Conservation (phyloP, 2,329 filamentous ascomycete species). For the Xylaria polymorpha region DNA sequence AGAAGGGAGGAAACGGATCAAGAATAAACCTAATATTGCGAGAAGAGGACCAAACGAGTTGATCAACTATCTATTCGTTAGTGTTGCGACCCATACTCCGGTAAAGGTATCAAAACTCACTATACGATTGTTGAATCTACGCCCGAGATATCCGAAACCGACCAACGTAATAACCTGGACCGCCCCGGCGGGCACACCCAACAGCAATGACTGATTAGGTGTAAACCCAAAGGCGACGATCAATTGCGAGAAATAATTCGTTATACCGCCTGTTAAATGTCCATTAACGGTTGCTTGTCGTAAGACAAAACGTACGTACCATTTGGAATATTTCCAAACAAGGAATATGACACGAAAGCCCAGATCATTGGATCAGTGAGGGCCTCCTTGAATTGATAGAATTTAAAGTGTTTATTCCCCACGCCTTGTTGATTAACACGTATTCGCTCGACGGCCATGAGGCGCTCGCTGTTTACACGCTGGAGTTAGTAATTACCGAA, state of each 20-base stretch:
- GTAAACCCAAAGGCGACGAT: conserved; percentile 72
- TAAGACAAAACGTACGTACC: conserved; percentile 40
- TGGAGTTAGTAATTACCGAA: too few relatives aligned
- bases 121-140: conserved; percentile 66
- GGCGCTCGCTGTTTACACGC: too few relatives aligned
- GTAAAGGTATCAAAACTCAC: conserved; percentile 40
- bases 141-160: conserved; percentile 61
- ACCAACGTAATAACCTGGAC: conserved; percentile 71
- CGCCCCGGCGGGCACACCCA: conserved; percentile 73
- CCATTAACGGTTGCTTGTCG: not conserved
- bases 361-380: conserved; percentile 54
- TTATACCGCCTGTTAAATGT: conserved; percentile 44
- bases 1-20: conserved; percentile 72
- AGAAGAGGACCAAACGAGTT: conserved; percentile 63
- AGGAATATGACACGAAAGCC: conserved; percentile 51
- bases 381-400: conserved; percentile 65
- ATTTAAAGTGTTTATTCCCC: conserved; percentile 75
- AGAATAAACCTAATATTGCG: conserved; percentile 69
- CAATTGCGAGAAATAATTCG: conserved; percentile 57
- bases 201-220: conserved; percentile 69
- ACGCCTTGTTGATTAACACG: conserved; percentile 74
- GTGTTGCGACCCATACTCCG: not conserved
- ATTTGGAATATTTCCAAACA: conserved; percentile 54
- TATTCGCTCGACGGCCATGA: conserved; percentile 65
- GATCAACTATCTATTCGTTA: conserved; percentile 55